Evolutionary conservation across 306 rosid species (phyloP).

Genomic region (Cyclanthera cordifolia): DNA sequence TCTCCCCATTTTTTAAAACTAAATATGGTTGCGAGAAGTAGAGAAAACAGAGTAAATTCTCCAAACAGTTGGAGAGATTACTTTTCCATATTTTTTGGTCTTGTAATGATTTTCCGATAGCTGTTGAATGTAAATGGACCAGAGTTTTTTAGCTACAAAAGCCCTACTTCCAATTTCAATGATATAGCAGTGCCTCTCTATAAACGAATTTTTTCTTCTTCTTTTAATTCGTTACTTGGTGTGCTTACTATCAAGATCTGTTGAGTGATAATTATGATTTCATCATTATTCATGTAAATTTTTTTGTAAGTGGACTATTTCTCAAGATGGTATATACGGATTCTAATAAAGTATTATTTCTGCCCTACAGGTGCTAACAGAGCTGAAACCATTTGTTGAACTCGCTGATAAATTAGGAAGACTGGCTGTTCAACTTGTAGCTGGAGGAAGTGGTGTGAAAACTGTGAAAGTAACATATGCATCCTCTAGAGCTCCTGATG

Average conservation of each 20-base stretch:
- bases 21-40: not conserved
- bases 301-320: not conserved
- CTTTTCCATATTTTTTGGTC: not conserved
- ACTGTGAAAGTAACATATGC: conserved; percentile 78
- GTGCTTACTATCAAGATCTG: not conserved
- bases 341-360: not conserved
- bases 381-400: conserved; percentile 80
- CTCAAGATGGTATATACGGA: not conserved
- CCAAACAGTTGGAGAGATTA: not conserved
- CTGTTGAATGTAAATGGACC: not conserved
- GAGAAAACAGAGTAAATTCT: not conserved
- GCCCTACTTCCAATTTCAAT: not conserved
- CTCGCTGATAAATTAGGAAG: conserved; percentile 93
- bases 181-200: not conserved
- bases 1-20: not conserved
- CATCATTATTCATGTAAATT: not conserved
- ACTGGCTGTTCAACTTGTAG: conserved; percentile 87
- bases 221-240: not conserved
- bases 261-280: not conserved
- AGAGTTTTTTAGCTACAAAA: not conserved
- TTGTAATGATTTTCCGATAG: not conserved
- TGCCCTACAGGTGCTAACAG: conserved; percentile 51
- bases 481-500: conserved; percentile 87
- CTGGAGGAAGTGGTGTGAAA: conserved; percentile 97
- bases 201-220: not conserved